phyloP scores from a whole-genome alignment of 768 basidiomycete species.

The Suillus tomentosus region DNA sequence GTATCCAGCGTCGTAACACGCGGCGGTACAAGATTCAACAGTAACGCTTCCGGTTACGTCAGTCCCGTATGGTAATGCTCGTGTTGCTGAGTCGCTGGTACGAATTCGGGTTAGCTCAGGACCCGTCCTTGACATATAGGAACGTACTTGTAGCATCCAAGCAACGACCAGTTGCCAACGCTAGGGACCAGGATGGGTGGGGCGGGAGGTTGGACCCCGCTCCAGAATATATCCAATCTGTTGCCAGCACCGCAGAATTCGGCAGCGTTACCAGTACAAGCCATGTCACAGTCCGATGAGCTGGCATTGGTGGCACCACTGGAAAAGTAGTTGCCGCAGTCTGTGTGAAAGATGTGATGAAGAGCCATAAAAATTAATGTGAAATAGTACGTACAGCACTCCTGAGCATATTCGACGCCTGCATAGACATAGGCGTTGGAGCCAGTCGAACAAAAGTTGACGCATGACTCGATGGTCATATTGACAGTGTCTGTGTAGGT shows the following conservation, averaged over 20 bases:
- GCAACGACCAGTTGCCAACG: constrained; percentile 64
- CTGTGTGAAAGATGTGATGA: constrained; percentile 35
- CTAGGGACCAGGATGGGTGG: constrained; percentile 53
- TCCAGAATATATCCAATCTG: constrained; percentile 66
- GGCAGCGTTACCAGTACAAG: constrained; percentile 58
- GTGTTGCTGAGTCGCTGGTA: constrained; percentile 38
- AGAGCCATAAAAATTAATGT: constrained; percentile 11
- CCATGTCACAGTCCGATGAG: constrained; percentile 56
- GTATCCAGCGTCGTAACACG: constrained; percentile 46
- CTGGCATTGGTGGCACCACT: constrained; percentile 48
- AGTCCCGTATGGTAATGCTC: constrained; percentile 34
- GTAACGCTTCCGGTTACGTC: constrained; percentile 46
- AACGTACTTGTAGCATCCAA: constrained; percentile 74
- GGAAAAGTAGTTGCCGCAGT: constrained; percentile 61
- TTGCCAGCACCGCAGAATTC: constrained; percentile 64
- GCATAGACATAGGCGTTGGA: constrained; percentile 55
- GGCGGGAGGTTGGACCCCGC: constrained; percentile 55
- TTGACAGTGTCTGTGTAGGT: constrained; percentile 44
- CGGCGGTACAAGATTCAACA: constrained; percentile 49
- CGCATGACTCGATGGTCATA: constrained; percentile 65
- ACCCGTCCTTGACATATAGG: background rate
- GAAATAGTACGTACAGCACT: constrained; percentile 53
- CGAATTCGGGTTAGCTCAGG: constrained; percentile 4
- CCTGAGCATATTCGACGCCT: constrained; percentile 66
- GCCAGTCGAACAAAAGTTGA: constrained; percentile 43